Evolutionary conservation across 306 rosid genomes (phyloP).

Genomic region (Vigna angularis): DNA sequence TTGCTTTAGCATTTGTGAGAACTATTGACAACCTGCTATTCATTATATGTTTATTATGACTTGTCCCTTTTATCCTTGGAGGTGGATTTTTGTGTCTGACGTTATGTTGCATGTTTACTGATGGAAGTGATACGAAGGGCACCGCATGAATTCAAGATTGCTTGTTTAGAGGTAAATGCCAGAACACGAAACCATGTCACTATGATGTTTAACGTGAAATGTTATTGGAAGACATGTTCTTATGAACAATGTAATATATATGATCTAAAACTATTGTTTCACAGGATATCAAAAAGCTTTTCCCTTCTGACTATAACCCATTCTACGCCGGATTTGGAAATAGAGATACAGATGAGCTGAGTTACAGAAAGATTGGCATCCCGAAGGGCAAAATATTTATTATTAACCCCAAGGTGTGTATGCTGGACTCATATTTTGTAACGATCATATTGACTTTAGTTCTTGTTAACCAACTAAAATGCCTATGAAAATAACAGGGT

Average conservation of each 20-base stretch:
- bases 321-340: slow-evolving; percentile 98
- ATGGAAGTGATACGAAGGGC: slow-evolving; percentile 95
- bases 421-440: slow-evolving; percentile 34
- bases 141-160: slow-evolving; percentile 98
- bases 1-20: slow-evolving; percentile 28
- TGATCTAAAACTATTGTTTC: slow-evolving; percentile 32
- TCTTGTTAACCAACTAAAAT: slow-evolving; percentile 16
- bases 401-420: slow-evolving; percentile 91
- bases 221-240: slow-evolving; percentile 25
- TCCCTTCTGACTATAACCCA: slow-evolving; percentile 94
- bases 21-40: slow-evolving; percentile 15
- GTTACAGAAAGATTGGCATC: slow-evolving; percentile 94
- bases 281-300: slow-evolving; percentile 89
- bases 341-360: slow-evolving; percentile 95
- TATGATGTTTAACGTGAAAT: slow-evolving; percentile 21
- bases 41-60: slow-evolving; percentile 17
- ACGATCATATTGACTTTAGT: neutral
- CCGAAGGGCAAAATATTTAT: slow-evolving; percentile 97
- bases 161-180: slow-evolving; percentile 87
- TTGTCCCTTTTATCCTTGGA: slow-evolving; percentile 14
- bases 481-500: slow-evolving; percentile 62
- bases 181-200: slow-evolving; percentile 22
- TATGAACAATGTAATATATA: neutral
- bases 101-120: slow-evolving; percentile 42
- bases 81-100: slow-evolving; percentile 35